phyloP scores from a whole-genome alignment of 495 filamentous ascomycete genomes.

The Penicillium silybi region DNA sequence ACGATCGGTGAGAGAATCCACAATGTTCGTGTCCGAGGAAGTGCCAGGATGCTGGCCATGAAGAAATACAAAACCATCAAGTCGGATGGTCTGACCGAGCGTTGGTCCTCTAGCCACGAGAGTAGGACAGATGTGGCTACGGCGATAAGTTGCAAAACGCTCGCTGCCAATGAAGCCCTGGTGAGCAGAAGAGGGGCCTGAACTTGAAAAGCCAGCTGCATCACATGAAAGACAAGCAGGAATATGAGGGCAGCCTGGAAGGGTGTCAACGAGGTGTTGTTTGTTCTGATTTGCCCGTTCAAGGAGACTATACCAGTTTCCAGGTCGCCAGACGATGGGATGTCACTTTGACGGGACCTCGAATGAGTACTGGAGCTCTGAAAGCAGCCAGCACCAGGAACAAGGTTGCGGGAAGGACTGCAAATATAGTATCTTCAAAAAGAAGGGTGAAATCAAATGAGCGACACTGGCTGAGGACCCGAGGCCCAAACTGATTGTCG shows the following conservation, averaged over 20 bases:
- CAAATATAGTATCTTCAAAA: constrained; percentile 19
- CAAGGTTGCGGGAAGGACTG: constrained; percentile 12
- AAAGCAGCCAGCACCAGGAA: constrained; percentile 24
- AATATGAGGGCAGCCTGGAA: constrained; percentile 2
- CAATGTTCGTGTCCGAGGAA: constrained; percentile 28
- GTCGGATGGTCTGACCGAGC: constrained; percentile 29
- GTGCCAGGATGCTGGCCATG: constrained; percentile 11
- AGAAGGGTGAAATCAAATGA: constrained; percentile 21
- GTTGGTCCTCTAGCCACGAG: constrained; percentile 34
- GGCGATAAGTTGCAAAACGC: constrained; percentile 12
- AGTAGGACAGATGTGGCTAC: constrained; percentile 9
- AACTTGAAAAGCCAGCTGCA: constrained; percentile 17
- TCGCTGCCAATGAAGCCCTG: constrained; percentile 10
- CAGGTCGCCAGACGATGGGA: constrained; percentile 23
- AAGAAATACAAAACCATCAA: constrained; percentile 33
- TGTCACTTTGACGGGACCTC: constrained; percentile 21
- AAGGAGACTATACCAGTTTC: constrained; percentile 23
- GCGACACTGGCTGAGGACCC: constrained; percentile 2
- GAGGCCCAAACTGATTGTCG: constrained; percentile 8
- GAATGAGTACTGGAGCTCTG: constrained; percentile 21
- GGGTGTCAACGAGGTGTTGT: background rate
- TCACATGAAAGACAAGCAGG: constrained; percentile 21
- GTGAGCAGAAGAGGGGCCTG: constrained; percentile 13
- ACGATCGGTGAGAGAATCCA: constrained; percentile 16
- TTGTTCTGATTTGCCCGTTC: background rate